These are phyloP conservation scores for Geoglossum cookeanum DNA, from an alignment of 2,329 filamentous ascomycete species.

Conservation along the genomic window DNA sequence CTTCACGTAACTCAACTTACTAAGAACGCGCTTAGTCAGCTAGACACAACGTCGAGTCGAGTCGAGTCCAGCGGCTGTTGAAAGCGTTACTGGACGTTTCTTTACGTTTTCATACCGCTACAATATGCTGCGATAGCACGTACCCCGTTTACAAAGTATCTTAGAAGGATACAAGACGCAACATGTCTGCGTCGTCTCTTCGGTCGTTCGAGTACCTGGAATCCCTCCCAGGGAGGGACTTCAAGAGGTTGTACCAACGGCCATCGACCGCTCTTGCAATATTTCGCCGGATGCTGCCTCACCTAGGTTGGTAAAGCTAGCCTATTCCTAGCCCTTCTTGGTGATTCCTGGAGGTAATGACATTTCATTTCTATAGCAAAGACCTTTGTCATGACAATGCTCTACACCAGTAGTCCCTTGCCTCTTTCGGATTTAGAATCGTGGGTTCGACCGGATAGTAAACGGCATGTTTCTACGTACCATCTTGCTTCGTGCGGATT, in stretches of 20 bases:
- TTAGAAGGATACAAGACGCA: conserved; percentile 10
- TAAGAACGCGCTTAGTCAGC: not conserved
- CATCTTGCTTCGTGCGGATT: conserved; percentile 23
- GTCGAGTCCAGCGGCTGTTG: not conserved
- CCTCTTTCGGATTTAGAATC: conserved; percentile 61
- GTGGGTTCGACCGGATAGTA: conserved; percentile 58
- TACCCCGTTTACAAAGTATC: conserved; percentile 1
- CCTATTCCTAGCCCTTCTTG: not conserved
- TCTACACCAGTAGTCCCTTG: conserved; percentile 74
- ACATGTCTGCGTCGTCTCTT: conserved; percentile 35
- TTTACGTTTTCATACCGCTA: not conserved
- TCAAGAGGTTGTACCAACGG: conserved; percentile 83
- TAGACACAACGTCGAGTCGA: not conserved
- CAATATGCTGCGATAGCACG: not conserved
- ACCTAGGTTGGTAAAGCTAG: conserved; percentile 44
- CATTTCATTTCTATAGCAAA: conserved; percentile 44
- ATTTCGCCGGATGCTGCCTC: conserved; percentile 90
- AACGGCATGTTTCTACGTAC: conserved; percentile 24
- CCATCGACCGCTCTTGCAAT: conserved; percentile 89
- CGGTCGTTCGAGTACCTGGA: conserved; percentile 79
- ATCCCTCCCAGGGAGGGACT: conserved; percentile 72
- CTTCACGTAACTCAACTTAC: too few species aligned
- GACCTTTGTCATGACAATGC: conserved; percentile 83
- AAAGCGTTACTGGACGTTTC: not conserved
- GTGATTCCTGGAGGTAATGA: not conserved